Percentiles rank a stretch among this genome's conserved stretches.
These are phyloP conservation scores for Claviceps capensis DNA, from an alignment of 2,329 filamentous ascomycete species.

Conservation along the genomic window DNA sequence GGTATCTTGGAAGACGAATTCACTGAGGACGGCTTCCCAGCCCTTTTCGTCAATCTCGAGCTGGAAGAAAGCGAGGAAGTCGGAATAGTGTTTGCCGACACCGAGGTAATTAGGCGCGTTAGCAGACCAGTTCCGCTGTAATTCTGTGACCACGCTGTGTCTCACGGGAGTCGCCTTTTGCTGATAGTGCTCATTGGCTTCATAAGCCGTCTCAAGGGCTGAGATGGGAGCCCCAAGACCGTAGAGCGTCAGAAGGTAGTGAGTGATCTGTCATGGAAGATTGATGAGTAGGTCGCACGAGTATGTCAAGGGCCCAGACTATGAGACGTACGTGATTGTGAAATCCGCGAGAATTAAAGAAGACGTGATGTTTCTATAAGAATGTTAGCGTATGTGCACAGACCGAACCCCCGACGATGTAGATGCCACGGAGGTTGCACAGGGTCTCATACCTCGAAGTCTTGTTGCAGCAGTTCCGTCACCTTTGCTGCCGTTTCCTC, in stretches of 20 bases:
- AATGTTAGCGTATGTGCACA: not conserved
- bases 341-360: conserved; percentile 61
- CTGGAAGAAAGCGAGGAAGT: conserved; percentile 68
- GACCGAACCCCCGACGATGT: not conserved
- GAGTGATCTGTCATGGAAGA: conserved; percentile 37
- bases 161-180: conserved; percentile 34
- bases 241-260: conserved; percentile 65
- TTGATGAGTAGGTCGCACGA: not conserved
- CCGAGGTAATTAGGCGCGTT: conserved; percentile 47
- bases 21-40: conserved; percentile 46
- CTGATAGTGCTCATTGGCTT: conserved; percentile 55
- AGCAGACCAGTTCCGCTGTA: conserved; percentile 37
- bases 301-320: not conserved
- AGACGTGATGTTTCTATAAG: conserved; percentile 51
- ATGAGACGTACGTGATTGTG: conserved; percentile 58
- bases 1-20: conserved; percentile 56
- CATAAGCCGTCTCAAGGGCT: conserved; percentile 49
- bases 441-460: conserved; percentile 41
- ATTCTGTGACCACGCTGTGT: conserved; percentile 34
- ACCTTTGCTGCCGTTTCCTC: conserved; percentile 47
- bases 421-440: no score
- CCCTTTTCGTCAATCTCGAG: conserved; percentile 49
- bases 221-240: conserved; percentile 53
- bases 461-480: conserved; percentile 59
- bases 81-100: conserved; percentile 47